Evolutionary conservation across 2,329 filamentous ascomycete species (phyloP).

Genomic region (Botrytis medusae): DNA sequence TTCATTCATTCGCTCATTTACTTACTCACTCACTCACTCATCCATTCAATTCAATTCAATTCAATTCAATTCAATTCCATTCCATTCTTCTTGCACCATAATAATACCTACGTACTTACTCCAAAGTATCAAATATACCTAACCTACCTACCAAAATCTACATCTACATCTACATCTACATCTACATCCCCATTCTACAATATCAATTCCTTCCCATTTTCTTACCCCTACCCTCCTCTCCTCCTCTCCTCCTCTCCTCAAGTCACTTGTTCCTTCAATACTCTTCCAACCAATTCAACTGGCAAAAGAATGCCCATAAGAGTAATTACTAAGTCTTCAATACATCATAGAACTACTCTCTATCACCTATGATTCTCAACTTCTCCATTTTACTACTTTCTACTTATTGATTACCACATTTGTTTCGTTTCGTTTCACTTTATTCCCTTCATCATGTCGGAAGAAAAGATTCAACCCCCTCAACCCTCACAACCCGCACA

Average conservation of each 20-base stretch:
- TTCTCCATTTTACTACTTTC: neutral
- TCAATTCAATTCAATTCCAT: no score
- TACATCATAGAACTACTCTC: slow-evolving; percentile 14
- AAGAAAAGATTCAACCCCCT: slow-evolving; percentile 26
- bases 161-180: no score
- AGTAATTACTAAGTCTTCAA: slow-evolving; percentile 1
- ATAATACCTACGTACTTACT: neutral
- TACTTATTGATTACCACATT: neutral
- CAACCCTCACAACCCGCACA: slow-evolving; percentile 29
- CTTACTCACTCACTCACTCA: no score
- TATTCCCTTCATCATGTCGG: slow-evolving; percentile 27
- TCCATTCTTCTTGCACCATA: neutral
- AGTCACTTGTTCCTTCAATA: neutral
- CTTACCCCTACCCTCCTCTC: no score
- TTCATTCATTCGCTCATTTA: neutral
- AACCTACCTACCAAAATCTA: no score
- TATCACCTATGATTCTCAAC: slow-evolving; percentile 17
- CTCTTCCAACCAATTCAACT: neutral
- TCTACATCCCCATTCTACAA: no score
- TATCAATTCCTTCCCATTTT: neutral
- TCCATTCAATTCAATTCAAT: no score
- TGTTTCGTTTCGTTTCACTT: neutral
- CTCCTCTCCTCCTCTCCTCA: neutral
- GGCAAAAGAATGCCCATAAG: slow-evolving; percentile 16
- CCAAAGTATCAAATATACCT: no score